Conservation (phyloP, 176 grass and related monocot species). For the Saccharum spontaneum region DNA sequence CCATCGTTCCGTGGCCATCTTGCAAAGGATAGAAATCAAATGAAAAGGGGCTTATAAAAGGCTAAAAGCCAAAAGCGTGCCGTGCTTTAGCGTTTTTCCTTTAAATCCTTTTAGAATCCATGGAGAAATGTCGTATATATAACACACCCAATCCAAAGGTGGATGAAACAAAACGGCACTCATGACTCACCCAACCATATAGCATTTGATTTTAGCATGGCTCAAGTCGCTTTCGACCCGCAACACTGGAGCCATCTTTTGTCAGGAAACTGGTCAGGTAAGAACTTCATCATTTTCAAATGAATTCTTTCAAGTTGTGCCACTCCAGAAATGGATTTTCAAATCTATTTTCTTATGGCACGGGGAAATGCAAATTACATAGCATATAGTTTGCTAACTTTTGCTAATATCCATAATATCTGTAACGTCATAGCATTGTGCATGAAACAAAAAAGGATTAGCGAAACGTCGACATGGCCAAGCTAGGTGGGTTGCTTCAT, state of each 20-base stretch:
- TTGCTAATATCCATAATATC: not conserved
- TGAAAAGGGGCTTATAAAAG: slow-evolving; percentile 21
- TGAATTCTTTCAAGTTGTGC: not conserved
- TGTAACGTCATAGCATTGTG: no score
- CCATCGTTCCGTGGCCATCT: not conserved
- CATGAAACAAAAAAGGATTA: not conserved
- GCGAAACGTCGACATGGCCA: not conserved
- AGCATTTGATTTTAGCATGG: not conserved
- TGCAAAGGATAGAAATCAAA: slow-evolving; percentile 4
- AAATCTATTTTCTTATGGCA: not conserved
- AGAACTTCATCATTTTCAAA: not conserved
- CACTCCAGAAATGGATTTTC: not conserved
- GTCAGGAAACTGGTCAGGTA: not conserved
- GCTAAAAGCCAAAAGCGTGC: slow-evolving; percentile 21
- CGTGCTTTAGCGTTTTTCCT: not conserved
- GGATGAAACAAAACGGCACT: slow-evolving; percentile 24
- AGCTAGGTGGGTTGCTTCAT: slow-evolving; percentile 19
- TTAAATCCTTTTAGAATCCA: not conserved
- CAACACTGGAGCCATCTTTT: not conserved
- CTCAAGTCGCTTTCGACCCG: slow-evolving; percentile 18
- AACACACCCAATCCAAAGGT: slow-evolving; percentile 22
- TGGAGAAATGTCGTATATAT: not conserved
- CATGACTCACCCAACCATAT: not conserved
- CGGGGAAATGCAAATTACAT: not conserved
- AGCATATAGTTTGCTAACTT: not conserved